Evolutionary conservation across 2,329 filamentous ascomycete genomes (phyloP).

Genomic region (Nigrospora oryzae): DNA sequence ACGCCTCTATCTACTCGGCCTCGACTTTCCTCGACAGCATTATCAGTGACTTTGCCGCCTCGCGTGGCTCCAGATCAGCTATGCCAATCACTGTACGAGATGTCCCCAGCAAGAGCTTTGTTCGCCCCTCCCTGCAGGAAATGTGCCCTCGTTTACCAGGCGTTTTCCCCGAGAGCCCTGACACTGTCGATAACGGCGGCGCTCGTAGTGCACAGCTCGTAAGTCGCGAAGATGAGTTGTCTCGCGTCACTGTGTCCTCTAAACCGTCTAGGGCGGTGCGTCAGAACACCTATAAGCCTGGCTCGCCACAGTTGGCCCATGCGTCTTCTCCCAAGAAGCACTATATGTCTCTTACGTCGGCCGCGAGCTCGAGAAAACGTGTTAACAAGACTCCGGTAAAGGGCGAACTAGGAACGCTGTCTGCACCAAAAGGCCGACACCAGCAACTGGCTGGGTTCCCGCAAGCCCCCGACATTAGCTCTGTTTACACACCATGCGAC

Average conservation of each 20-base stretch:
- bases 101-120: constrained; percentile 29
- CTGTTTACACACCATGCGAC: constrained; percentile 59
- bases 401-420: constrained; percentile 42
- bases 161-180: constrained; percentile 22
- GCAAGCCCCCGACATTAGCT: constrained; percentile 64
- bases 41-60: constrained; percentile 55
- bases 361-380: constrained; percentile 33
- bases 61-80: constrained; percentile 55
- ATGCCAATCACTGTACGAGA: constrained; percentile 61
- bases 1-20: constrained; percentile 69
- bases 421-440: constrained; percentile 53
- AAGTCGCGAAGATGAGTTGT: constrained; percentile 17
- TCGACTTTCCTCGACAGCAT: constrained; percentile 70
- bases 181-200: constrained; percentile 4
- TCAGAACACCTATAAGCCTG: constrained; percentile 2
- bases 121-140: constrained; percentile 28
- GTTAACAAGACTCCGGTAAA: constrained; percentile 38
- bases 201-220: constrained; percentile 35
- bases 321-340: constrained; percentile 21
- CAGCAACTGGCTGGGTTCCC: constrained; percentile 66
- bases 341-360: constrained; percentile 36
- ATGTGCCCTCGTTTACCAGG: constrained; percentile 13
- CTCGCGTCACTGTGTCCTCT: constrained; percentile 12
- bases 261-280: constrained; percentile 16
- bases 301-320: constrained; percentile 21